phyloP scores from a whole-genome alignment of 2,329 filamentous ascomycete genomes.

The Hymenoscyphus occultus region DNA sequence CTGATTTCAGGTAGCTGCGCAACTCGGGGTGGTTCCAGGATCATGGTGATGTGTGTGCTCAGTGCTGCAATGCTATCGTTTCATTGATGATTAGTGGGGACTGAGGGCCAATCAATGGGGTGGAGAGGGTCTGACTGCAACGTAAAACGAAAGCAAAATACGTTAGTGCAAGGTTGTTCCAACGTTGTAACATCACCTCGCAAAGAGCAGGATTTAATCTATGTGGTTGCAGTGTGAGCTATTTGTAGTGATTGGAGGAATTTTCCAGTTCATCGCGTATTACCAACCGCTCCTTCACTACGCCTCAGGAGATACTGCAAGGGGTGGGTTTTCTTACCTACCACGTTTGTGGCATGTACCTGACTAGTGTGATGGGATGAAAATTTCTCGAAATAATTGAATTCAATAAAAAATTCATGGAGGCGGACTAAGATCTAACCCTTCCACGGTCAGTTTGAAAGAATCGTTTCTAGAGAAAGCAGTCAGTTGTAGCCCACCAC shows the following conservation, averaged over 20 bases:
- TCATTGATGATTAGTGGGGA: neutral
- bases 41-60: neutral
- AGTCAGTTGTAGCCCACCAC: conserved; percentile 7
- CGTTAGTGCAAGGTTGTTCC: no score
- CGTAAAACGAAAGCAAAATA: neutral
- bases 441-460: conserved; percentile 59
- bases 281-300: no score
- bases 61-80: neutral
- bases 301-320: no score
- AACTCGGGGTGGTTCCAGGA: neutral
- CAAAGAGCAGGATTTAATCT: no score
- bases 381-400: no score
- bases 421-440: conserved; percentile 55
- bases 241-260: no score
- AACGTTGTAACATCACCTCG: no score
- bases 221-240: no score
- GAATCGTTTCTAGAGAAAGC: conserved; percentile 50
- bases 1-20: neutral
- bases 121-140: neutral
- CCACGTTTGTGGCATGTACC: no score
- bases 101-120: neutral
- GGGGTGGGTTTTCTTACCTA: no score
- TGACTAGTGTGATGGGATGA: no score
- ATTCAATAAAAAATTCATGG: conserved; percentile 34
- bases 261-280: no score